Percentiles rank a stretch among this genome's conserved stretches.
Evolutionary conservation across 208 protist species (phyloP).

Genomic region (Herpetomonas samuelpessoai): DNA sequence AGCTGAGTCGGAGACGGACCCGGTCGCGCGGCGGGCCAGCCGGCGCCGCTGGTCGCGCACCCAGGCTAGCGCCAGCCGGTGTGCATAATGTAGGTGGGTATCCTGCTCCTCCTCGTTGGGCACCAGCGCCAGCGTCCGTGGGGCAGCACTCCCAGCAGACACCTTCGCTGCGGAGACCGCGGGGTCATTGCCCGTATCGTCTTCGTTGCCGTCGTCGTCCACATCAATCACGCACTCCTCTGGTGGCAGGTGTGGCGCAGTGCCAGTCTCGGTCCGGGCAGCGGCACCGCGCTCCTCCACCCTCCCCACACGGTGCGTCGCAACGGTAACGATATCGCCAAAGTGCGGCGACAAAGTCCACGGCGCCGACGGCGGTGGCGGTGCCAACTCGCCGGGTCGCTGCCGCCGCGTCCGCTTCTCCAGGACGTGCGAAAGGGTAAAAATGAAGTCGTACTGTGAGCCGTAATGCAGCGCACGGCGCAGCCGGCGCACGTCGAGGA

Average conservation of each 20-base stretch:
- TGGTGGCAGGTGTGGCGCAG: not conserved
- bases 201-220: slow-evolving; percentile 21
- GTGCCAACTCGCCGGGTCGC: slow-evolving; percentile 1
- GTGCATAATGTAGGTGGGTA: slow-evolving; percentile 48
- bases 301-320: slow-evolving; percentile 62
- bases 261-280: not conserved
- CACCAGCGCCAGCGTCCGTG: slow-evolving; percentile 23
- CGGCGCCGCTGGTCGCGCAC: slow-evolving; percentile 12
- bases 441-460: slow-evolving; percentile 55
- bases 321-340: slow-evolving; percentile 62
- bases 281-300: slow-evolving; percentile 16
- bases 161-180: slow-evolving; percentile 25
- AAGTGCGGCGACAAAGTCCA: slow-evolving; percentile 85
- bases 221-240: slow-evolving; percentile 29
- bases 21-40: slow-evolving; percentile 8
- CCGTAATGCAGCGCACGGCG: slow-evolving; percentile 35
- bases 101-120: slow-evolving; percentile 59
- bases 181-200: slow-evolving; percentile 21
- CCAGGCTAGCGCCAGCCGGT: slow-evolving; percentile 55
- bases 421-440: slow-evolving; percentile 48
- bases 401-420: slow-evolving; percentile 29
- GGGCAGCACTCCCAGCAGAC: not conserved
- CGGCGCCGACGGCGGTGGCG: slow-evolving; percentile 40
- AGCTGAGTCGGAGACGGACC: not conserved
- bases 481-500: slow-evolving; percentile 77